These are phyloP conservation scores for Elsinoe ampelina DNA, from an alignment of 2,329 filamentous ascomycete genomes.

Conservation along the genomic window DNA sequence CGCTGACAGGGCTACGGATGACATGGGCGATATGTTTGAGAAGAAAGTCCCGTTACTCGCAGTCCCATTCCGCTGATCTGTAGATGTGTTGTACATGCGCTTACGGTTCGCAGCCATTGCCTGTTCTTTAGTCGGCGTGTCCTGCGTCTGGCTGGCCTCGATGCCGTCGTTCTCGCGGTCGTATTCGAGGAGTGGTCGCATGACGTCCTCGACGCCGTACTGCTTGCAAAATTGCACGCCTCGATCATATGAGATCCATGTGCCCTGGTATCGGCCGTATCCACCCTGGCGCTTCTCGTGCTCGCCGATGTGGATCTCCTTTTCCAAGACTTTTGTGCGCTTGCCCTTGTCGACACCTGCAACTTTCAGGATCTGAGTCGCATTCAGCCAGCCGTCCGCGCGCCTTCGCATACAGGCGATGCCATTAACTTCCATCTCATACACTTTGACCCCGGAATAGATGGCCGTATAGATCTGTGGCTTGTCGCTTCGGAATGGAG, in stretches of 20 bases:
- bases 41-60: slow-evolving; percentile 77
- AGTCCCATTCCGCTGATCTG: slow-evolving; percentile 50
- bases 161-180: slow-evolving; percentile 69
- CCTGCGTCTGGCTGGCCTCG: slow-evolving; percentile 63
- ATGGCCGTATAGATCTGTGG: slow-evolving; percentile 57
- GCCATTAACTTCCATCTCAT: slow-evolving; percentile 95
- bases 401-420: slow-evolving; percentile 93
- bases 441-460: slow-evolving; percentile 92
- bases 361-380: slow-evolving; percentile 95
- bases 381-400: slow-evolving; percentile 93
- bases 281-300: slow-evolving; percentile 98
- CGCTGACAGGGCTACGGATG: slow-evolving; percentile 85
- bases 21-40: slow-evolving; percentile 89
- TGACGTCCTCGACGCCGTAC: slow-evolving; percentile 64
- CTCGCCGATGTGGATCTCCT: slow-evolving; percentile 91
- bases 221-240: slow-evolving; percentile 84
- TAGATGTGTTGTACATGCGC: slow-evolving; percentile 70
- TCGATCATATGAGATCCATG: slow-evolving; percentile 91
- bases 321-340: slow-evolving; percentile 93
- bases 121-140: slow-evolving; percentile 96
- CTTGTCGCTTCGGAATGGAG: slow-evolving; percentile 22
- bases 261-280: slow-evolving; percentile 98
- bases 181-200: slow-evolving; percentile 67
- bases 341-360: slow-evolving; percentile 96
- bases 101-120: slow-evolving; percentile 91